Percentiles rank a stretch among this genome's conserved stretches.
These are phyloP conservation scores for Echites panduratus DNA, from an alignment of 257 asterid genomes.

Conservation along the genomic window DNA sequence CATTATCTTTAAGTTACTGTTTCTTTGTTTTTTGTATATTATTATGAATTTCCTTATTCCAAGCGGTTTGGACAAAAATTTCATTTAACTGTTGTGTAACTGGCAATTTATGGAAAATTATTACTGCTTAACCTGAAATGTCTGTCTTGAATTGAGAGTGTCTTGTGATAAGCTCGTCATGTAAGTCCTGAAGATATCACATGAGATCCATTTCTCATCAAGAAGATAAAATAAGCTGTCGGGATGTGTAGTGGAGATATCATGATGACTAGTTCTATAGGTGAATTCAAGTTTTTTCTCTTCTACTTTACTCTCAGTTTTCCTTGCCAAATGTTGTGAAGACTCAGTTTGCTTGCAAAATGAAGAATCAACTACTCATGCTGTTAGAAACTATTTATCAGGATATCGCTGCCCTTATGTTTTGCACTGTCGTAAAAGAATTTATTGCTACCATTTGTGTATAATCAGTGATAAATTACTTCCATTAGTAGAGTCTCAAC, in stretches of 20 bases:
- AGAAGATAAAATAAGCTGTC: not conserved
- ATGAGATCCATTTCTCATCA: not conserved
- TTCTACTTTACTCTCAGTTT: not conserved
- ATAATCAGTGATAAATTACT: not conserved
- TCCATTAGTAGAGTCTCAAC: not conserved
- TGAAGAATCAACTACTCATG: not conserved
- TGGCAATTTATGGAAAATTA: not conserved
- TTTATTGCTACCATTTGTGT: too few species aligned
- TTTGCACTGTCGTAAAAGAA: not conserved
- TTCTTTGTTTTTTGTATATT: not conserved
- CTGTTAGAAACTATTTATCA: not conserved
- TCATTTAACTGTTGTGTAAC: not conserved
- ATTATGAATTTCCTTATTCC: too few species aligned
- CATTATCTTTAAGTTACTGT: not conserved
- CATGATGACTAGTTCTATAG: not conserved
- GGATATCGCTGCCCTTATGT: not conserved
- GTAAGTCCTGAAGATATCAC: not conserved
- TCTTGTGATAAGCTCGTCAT: not conserved
- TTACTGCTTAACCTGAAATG: not conserved
- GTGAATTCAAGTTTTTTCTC: not conserved
- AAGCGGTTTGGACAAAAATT: not conserved
- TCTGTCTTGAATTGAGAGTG: not conserved
- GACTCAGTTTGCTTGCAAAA: not conserved
- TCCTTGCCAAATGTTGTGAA: not conserved
- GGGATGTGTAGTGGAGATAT: not conserved